phyloP scores from a whole-genome alignment of 306 rosid species.

The Quercus berberidifolia region DNA sequence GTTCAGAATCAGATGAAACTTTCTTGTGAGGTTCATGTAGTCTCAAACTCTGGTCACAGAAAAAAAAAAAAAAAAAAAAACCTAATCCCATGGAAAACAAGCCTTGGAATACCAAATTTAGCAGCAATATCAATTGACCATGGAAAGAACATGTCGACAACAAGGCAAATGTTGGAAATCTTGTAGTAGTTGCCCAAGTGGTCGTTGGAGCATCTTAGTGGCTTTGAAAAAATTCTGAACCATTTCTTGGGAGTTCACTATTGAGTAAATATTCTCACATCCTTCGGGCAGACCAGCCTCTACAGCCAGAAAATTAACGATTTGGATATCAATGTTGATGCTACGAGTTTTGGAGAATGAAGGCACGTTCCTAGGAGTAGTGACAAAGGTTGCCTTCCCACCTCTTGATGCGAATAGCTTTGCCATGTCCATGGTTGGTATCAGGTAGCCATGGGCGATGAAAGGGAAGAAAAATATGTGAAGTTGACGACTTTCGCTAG shows the following conservation, averaged over 20 bases:
- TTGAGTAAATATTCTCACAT: conserved; percentile 16
- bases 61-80: too few species aligned
- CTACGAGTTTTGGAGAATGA: conserved; percentile 12
- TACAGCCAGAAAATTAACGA: too few species aligned
- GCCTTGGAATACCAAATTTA: conserved; percentile 31
- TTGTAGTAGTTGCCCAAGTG: too few species aligned
- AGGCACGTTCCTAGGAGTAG: background rate
- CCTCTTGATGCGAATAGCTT: too few species aligned
- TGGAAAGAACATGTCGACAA: conserved; percentile 24
- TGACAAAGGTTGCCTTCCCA: too few species aligned
- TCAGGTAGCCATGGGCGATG: too few species aligned
- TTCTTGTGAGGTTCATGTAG: conserved; percentile 13
- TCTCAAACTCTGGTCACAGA: background rate
- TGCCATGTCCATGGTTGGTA: too few species aligned
- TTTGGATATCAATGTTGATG: too few species aligned
- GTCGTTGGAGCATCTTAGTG: background rate
- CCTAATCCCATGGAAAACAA: too few species aligned
- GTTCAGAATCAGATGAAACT: conserved; percentile 18
- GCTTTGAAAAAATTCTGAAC: conserved; percentile 2
- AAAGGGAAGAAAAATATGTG: too few species aligned
- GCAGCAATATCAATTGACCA: conserved; percentile 25
- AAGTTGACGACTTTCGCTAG: too few species aligned
- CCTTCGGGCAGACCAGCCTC: conserved; percentile 15
- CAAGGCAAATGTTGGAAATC: background rate
- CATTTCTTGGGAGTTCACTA: background rate